Evolutionary conservation across 345 rosid species (phyloP).

Genomic region (Hypericum androsaemum): DNA sequence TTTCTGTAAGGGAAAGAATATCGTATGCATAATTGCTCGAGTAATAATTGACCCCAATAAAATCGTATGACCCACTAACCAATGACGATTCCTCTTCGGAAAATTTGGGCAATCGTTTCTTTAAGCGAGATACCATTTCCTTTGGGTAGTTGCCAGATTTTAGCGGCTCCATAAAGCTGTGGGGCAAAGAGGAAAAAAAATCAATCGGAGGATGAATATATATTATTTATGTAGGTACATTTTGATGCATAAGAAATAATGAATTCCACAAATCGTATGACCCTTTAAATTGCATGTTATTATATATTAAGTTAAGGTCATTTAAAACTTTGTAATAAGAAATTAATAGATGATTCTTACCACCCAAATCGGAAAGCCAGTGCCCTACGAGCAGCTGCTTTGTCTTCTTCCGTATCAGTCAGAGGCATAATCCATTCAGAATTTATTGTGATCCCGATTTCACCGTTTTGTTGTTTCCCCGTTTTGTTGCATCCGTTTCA

Average conservation of each 20-base stretch:
- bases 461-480: too few species aligned
- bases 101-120: slow-evolving; percentile 11
- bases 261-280: too few species aligned
- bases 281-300: background rate
- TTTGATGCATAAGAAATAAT: background rate
- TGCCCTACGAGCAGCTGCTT: too few species aligned
- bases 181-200: background rate
- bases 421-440: too few species aligned
- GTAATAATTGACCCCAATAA: slow-evolving; percentile 16
- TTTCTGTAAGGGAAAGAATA: background rate
- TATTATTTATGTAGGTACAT: background rate
- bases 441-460: too few species aligned
- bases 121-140: slow-evolving; percentile 2
- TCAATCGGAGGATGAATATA: too few species aligned
- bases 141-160: slow-evolving; percentile 15
- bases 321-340: too few species aligned
- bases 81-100: slow-evolving; percentile 4
- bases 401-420: too few species aligned
- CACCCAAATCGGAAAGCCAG: too few species aligned
- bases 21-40: slow-evolving; percentile 6
- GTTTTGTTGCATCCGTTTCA: too few species aligned
- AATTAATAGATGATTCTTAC: too few species aligned
- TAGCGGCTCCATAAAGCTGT: slow-evolving; percentile 10
- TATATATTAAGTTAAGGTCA: too few species aligned
- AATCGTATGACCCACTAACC: slow-evolving; percentile 11